phyloP scores from a whole-genome alignment of 306 rosid genomes.

The Lupinus albus region DNA sequence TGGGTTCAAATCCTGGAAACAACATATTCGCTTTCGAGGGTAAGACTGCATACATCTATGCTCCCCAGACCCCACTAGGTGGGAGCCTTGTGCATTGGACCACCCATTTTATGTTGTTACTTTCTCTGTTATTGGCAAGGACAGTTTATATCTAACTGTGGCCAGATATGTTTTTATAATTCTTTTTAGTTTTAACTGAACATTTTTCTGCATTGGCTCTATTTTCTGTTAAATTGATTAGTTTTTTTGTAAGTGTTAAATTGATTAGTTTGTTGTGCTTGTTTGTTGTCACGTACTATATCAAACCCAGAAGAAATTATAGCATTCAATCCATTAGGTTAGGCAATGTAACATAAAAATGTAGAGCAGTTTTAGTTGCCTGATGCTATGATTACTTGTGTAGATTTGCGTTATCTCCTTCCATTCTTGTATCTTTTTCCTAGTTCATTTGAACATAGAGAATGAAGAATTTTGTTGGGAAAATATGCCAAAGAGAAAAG shows the following conservation, averaged over 20 bases:
- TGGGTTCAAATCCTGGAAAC: no score
- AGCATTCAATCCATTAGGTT: constrained; percentile 1
- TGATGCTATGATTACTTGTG: no score
- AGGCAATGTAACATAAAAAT: constrained; percentile 21
- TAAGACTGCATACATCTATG: no score
- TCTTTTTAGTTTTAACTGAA: constrained; percentile 19
- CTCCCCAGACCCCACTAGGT: no score
- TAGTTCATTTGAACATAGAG: constrained; percentile 6
- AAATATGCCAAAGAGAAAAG: constrained; percentile 5
- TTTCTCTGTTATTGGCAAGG: constrained; percentile 12
- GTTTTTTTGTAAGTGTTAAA: constrained; percentile 32
- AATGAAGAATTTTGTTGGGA: neutral
- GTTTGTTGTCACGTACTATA: no score
- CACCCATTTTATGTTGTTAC: constrained; percentile 14
- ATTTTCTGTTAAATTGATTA: constrained; percentile 30
- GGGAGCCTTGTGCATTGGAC: no score
- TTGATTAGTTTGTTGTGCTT: constrained; percentile 25
- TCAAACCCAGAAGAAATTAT: constrained; percentile 11
- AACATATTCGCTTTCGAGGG: no score
- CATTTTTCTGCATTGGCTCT: constrained; percentile 33
- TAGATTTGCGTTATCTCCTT: no score
- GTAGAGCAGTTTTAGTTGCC: no score
- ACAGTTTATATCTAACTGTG: constrained; percentile 9
- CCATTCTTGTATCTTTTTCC: neutral
- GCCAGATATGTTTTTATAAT: constrained; percentile 5